Evolutionary conservation across 371 early-diverging fungal genomes (phyloP).

Genomic region (Syncephalastrum racemosum): DNA sequence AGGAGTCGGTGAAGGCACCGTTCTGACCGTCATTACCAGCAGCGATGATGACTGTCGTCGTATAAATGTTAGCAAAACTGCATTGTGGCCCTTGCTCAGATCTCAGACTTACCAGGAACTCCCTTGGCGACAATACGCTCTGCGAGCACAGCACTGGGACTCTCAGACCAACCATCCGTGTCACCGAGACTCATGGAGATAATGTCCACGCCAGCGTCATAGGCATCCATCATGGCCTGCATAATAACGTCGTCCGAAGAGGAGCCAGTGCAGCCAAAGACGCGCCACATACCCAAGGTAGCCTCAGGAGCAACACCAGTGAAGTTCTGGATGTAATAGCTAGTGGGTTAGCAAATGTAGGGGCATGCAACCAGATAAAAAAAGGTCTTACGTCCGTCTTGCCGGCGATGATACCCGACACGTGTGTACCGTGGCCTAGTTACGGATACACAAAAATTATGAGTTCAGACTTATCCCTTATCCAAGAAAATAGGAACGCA

Average conservation of each 20-base stretch:
- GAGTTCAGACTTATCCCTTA: background rate
- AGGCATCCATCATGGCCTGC: slow-evolving; percentile 60
- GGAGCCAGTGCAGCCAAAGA: slow-evolving; percentile 62
- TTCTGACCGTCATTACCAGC: slow-evolving; percentile 54
- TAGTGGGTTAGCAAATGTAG: slow-evolving; percentile 1
- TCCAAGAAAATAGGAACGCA: background rate
- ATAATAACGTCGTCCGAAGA: slow-evolving; percentile 60
- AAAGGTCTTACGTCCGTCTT: slow-evolving; percentile 27
- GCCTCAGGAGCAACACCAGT: slow-evolving; percentile 65
- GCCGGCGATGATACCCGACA: slow-evolving; percentile 69
- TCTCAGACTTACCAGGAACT: slow-evolving; percentile 21
- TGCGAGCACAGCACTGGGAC: slow-evolving; percentile 41
- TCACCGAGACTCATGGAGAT: slow-evolving; percentile 70
- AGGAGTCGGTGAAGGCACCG: slow-evolving; percentile 41
- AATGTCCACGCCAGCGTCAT: slow-evolving; percentile 54
- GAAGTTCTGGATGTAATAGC: slow-evolving; percentile 29
- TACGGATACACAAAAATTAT: background rate
- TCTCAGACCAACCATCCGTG: slow-evolving; percentile 50
- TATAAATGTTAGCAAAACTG: background rate
- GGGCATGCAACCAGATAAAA: background rate
- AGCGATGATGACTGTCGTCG: slow-evolving; percentile 42
- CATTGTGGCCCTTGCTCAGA: background rate
- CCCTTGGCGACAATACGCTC: slow-evolving; percentile 34
- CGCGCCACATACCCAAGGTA: slow-evolving; percentile 54
- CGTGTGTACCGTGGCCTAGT: slow-evolving; percentile 65